Base-by-base conservation (phyloP, 192 early-diverging fungal genomes). In the Fimicolochytrium jonesii region DNA sequence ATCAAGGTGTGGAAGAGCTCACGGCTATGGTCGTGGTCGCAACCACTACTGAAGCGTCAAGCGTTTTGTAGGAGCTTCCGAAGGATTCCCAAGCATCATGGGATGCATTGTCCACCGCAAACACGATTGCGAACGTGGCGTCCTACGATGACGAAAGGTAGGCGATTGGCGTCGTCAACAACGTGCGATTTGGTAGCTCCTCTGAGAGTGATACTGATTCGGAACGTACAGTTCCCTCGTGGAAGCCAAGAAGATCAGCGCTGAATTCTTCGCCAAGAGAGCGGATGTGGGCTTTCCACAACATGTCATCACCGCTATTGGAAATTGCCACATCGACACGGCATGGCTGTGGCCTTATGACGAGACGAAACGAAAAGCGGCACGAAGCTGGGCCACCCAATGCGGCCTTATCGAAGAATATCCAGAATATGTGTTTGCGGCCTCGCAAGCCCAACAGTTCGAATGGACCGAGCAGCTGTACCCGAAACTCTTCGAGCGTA, bases 341-440 rank as follows among this genome's bases (percentile, higher is more conserved):
- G 63, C 96, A 20, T 97, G 96, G 94, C 73, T 96, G 29, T 97
- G 93, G 97, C 93, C 97, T 5, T 99, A 87, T 69, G 94, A 86
- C 57, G 97, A 99, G 72, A 99, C 97, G 3, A 95, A 92, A 66
- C 84, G 97, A 65, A 99, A 99, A 61, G 50, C 64, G 26, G 75
- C 69, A 20, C 67, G 71, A 15, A 64, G 59, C 31, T 80, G 67
- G 66, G 44, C 78, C 4, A 63, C 66, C 31, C 76, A 80, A 67
- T 71, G 61, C 47, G 51, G 56, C 9, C 60, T 92, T 10, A 87
- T 99, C 77, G 93, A 98, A 28, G 66, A 76, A 29, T 93, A 90
- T 67, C 92, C 94, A 0, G 89, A 91, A 36, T 96, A 90, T 74
- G 85, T 74, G 37, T 99, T 99, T 76, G 84, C 92, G 0, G 92